These are phyloP conservation scores for Trichoderma sp. DNA, from an alignment of 2,329 filamentous ascomycete species.

Conservation along the genomic window DNA sequence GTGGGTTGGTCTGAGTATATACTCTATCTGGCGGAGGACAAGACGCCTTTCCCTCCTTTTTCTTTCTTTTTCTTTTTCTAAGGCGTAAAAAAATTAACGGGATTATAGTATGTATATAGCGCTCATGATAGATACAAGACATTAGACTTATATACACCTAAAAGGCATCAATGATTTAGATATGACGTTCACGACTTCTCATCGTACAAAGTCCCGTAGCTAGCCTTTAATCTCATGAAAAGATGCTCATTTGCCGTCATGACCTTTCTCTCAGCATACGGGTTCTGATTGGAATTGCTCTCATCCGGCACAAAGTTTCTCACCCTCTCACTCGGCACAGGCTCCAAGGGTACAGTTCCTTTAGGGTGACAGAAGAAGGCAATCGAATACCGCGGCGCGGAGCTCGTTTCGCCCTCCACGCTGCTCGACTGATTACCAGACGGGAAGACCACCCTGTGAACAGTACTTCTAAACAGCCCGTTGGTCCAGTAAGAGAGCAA, in stretches of 20 bases:
- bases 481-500: conserved; percentile 85
- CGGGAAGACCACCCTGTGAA: conserved; percentile 82
- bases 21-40: not conserved
- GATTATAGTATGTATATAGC: not conserved
- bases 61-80: not conserved
- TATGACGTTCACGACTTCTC: conserved; percentile 30
- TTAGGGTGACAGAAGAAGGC: conserved; percentile 70
- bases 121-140: not conserved
- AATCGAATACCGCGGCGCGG: conserved; percentile 63
- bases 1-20: conserved; percentile 43
- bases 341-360: conserved; percentile 52
- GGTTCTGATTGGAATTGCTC: conserved; percentile 42
- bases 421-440: conserved; percentile 28
- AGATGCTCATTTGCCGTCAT: conserved; percentile 67
- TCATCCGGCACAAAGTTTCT: conserved; percentile 42
- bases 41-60: too few species aligned
- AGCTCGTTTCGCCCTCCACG: conserved; percentile 49
- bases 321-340: conserved; percentile 63
- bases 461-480: conserved; percentile 80
- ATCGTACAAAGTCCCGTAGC: conserved; percentile 58
- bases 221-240: conserved; percentile 60
- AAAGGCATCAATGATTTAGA: not conserved
- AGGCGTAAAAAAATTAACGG: not conserved
- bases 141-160: not conserved
- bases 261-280: conserved; percentile 55